phyloP scores from a whole-genome alignment of 2,329 filamentous ascomycete species.

The Colletotrichum sp. region DNA sequence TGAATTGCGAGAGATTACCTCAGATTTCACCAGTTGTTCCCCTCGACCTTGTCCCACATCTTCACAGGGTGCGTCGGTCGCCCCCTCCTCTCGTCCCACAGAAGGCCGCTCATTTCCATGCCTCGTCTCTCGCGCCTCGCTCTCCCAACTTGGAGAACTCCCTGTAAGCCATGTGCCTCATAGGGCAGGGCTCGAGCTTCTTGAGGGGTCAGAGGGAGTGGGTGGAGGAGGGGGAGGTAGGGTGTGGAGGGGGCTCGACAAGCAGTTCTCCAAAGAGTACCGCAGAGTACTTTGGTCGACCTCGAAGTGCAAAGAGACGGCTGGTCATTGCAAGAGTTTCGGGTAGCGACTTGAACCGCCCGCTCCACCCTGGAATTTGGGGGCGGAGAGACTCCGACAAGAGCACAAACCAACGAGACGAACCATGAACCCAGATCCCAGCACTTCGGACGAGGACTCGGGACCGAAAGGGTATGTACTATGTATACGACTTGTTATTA shows the following conservation, averaged over 20 bases:
- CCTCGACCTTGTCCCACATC: background rate
- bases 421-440: background rate
- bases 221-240: background rate
- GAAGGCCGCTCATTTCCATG: slow-evolving; percentile 5
- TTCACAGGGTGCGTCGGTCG: background rate
- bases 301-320: background rate
- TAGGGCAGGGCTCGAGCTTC: slow-evolving; percentile 1
- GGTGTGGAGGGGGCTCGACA: background rate
- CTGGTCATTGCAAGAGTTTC: slow-evolving; percentile 16
- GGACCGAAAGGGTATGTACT: slow-evolving; percentile 4
- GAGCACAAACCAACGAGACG: background rate
- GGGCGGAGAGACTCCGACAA: slow-evolving; percentile 10
- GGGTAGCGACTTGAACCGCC: slow-evolving; percentile 15
- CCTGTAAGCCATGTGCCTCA: slow-evolving; percentile 12
- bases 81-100: background rate
- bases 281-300: background rate
- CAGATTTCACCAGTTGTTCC: background rate
- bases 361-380: slow-evolving; percentile 6
- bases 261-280: background rate
- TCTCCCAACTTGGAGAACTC: background rate
- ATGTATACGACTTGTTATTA: background rate
- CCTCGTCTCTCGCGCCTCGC: background rate
- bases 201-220: background rate
- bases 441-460: slow-evolving; percentile 9
- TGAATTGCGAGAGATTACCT: slow-evolving; percentile 1